These are phyloP conservation scores for Colletotrichum tropicicola DNA, from an alignment of 2,329 filamentous ascomycete species.

Conservation along the genomic window DNA sequence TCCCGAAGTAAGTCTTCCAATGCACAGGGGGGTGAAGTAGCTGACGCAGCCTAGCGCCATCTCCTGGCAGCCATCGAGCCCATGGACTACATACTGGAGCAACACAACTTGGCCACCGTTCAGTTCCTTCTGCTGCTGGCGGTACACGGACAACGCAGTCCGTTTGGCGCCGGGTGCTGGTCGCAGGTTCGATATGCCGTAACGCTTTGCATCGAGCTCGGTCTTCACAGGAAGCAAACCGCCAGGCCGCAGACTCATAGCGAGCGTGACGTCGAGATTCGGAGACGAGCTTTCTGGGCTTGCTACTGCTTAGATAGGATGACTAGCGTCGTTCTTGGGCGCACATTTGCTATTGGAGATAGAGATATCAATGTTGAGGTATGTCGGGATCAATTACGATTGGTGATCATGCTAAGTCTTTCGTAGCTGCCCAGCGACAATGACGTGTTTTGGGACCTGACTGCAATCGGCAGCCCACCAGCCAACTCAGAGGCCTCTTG, in stretches of 20 bases:
- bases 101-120: slow-evolving; percentile 42
- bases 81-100: slow-evolving; percentile 43
- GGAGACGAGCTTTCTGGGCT: slow-evolving; percentile 43
- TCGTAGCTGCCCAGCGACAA: slow-evolving; percentile 35
- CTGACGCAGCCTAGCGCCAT: slow-evolving; percentile 32
- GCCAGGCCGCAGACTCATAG: not conserved
- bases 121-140: slow-evolving; percentile 43
- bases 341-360: slow-evolving; percentile 45
- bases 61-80: slow-evolving; percentile 40
- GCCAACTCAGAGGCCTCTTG: not conserved
- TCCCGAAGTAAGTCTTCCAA: slow-evolving; percentile 26
- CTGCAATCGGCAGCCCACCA: slow-evolving; percentile 9
- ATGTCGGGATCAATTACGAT: not conserved
- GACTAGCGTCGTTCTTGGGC: slow-evolving; percentile 42
- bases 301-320: slow-evolving; percentile 44
- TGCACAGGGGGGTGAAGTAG: rapidly evolving
- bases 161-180: slow-evolving; percentile 45
- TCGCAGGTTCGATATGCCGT: slow-evolving; percentile 42
- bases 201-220: slow-evolving; percentile 41
- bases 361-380: slow-evolving; percentile 42
- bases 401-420: not conserved
- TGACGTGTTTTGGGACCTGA: slow-evolving; percentile 34
- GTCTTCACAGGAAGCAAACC: slow-evolving; percentile 37
- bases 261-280: slow-evolving; percentile 35
- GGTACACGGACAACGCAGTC: slow-evolving; percentile 42